Evolutionary conservation across 805 yeast genomes (phyloP), one percentile per base, ranked within the genome.

Genomic region (Metschnikowia aberdeeniae): DNA sequence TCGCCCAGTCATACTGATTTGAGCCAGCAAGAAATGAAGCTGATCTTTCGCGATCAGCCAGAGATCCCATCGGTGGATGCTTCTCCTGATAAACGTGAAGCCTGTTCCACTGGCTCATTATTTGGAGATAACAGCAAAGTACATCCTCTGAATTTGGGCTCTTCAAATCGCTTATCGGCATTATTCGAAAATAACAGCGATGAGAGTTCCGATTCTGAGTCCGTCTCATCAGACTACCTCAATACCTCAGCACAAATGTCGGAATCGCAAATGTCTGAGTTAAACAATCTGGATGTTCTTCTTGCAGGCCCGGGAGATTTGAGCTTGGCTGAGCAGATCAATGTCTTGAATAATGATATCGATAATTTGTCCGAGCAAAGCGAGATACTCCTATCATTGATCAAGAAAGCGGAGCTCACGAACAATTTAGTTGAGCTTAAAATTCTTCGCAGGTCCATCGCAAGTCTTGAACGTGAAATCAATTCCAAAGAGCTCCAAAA

Each of bases 381-480:
- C 34, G 70, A 71, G 4, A 78, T 90, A 20, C 63, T 92, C 33
- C 78, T 76, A 11, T 84, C 92, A 5, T 68, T 92, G 37, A 62
- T 88, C 33, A 70, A 74, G 36, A 92, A 92, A 58, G 96, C 97
- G 0, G 95, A 88, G 55, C 67, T 92, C 28, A 88, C 95, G 0
- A 86, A 88, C 60, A 86, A 86, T 59, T 64, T 76, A 5, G 73
- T 80, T 4, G 93, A 89, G 57, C 66, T 86, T 40, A 76, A 82
- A 45, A 74, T 89, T 37, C 64, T 92, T 51, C 70, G 68, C 40
- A 85, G 83, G 55, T 89, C 97, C 0, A 77, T 78, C 39, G 53
- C 75, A 12, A 80, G 88, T 45, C 71, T 89, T 45, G 78, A 77
- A 30, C 71, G 85, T 48, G 97, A 90, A 57, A 73, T 89, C n/a